Evolutionary conservation across 75 land plant genomes (phyloP).

Genomic region (Cunninghamia lanceolata): DNA sequence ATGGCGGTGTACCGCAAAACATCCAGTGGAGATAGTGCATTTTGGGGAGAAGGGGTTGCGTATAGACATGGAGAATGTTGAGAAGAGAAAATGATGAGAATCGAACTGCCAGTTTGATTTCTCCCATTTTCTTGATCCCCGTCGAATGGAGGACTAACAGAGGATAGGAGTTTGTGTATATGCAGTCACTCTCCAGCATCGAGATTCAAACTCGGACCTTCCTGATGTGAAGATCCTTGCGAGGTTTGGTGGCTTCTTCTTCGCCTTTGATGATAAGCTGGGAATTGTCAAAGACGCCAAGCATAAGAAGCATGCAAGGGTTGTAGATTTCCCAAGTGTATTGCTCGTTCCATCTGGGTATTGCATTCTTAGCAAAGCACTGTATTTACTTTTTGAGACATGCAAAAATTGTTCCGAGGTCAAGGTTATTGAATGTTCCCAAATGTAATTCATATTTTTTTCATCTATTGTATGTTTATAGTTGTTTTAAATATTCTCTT

Average conservation of each 20-base stretch:
- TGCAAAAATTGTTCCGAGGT: too few relatives aligned
- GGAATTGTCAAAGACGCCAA: constrained; percentile 59
- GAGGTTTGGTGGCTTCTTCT: constrained; percentile 30
- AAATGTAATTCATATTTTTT: too few relatives aligned
- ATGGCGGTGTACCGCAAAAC: too few relatives aligned
- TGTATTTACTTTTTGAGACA: too few relatives aligned
- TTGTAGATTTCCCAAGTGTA: constrained; percentile 89
- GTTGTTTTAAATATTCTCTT: too few relatives aligned
- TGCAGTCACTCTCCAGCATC: constrained; percentile 70
- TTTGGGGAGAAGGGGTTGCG: not conserved
- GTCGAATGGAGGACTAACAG: constrained; percentile 48
- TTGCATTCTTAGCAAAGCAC: too few relatives aligned
- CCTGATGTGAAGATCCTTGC: constrained; percentile 57
- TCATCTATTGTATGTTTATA: too few relatives aligned
- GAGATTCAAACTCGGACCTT: constrained; percentile 83
- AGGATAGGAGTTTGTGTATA: constrained; percentile 55
- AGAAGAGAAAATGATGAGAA: constrained; percentile 58
- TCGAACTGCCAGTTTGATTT: constrained; percentile 68
- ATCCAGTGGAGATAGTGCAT: too few relatives aligned
- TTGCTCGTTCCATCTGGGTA: constrained; percentile 95
- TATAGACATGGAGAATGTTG: constrained; percentile 55
- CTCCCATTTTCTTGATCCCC: constrained; percentile 91
- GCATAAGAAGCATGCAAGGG: constrained; percentile 80
- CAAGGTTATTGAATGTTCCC: too few relatives aligned
- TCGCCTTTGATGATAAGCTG: not conserved